Percentiles rank a stretch among this genome's conserved stretches.
Conservation (phyloP, 257 asterid species). For the Solanum pinnatisectum region DNA sequence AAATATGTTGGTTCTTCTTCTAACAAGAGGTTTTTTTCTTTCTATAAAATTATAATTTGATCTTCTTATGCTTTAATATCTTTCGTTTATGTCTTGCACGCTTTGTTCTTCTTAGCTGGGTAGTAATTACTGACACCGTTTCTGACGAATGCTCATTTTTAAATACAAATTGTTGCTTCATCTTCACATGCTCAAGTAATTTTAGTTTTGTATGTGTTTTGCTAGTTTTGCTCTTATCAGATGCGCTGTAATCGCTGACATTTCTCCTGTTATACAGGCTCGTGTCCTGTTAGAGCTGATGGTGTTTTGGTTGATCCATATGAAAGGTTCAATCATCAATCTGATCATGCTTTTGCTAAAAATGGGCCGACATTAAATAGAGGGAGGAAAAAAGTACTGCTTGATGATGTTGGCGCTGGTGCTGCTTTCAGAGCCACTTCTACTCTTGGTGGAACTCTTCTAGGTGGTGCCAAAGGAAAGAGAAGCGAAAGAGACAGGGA, state of each 20-base stretch:
- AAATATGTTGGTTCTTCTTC: not conserved
- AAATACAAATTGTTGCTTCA: not conserved
- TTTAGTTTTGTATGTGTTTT: not conserved
- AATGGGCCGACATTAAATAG: constrained; percentile 60
- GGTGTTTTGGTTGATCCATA: constrained; percentile 20
- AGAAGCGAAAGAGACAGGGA: constrained; percentile 73
- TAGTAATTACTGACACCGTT: not conserved
- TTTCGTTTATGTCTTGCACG: not conserved
- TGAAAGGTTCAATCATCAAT: constrained; percentile 28
- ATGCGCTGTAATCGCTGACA: not conserved
- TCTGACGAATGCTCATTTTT: not conserved
- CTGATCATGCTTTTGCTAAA: constrained; percentile 38
- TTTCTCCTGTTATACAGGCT: constrained; percentile 7
- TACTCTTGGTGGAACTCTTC: constrained; percentile 33
- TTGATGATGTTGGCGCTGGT: constrained; percentile 64
- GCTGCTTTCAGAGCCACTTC: constrained; percentile 42
- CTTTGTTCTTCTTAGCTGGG: not conserved
- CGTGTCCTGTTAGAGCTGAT: constrained; percentile 22
- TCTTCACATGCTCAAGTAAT: not conserved
- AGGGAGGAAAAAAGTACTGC: constrained; percentile 72
- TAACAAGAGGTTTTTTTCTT: not conserved
- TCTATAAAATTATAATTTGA: not conserved
- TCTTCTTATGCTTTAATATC: not conserved
- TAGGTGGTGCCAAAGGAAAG: constrained; percentile 79
- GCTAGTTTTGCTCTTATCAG: not conserved